Conservation (phyloP, 768 basidiomycete species). For the Floccularia luteovirens region DNA sequence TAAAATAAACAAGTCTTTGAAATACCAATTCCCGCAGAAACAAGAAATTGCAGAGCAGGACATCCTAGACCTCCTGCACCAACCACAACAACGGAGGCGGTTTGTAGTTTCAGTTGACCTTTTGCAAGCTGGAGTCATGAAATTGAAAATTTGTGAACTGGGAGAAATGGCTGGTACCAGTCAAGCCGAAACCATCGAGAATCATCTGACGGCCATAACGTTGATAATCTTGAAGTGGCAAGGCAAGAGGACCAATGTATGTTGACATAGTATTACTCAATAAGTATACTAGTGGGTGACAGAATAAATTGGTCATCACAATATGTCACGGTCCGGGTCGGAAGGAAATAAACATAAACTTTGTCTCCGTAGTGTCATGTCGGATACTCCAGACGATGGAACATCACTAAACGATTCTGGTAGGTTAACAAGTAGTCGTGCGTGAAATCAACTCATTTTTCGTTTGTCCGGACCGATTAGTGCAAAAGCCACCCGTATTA, state of each 20-base stretch:
- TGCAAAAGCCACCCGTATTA: conserved; percentile 42
- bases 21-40: conserved; percentile 86
- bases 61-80: conserved; percentile 97
- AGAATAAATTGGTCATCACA: no score
- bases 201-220: conserved; percentile 98
- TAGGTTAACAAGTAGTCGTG: no score
- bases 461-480: no score
- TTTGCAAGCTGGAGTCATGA: conserved; percentile 6
- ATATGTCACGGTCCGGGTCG: no score
- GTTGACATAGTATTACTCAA: no score
- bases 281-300: no score
- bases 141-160: conserved; percentile 1
- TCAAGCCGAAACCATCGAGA: conserved; percentile 77
- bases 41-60: conserved; percentile 91
- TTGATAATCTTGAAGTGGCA: conserved; percentile 60
- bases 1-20: background rate
- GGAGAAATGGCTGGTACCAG: conserved; percentile 38
- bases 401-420: conserved; percentile 29
- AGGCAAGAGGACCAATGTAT: background rate
- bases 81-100: conserved; percentile 74
- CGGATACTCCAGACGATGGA: conserved; percentile 19
- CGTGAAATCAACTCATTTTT: no score
- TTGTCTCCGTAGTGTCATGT: conserved; percentile 10
- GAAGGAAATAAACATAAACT: no score
- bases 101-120: conserved; percentile 82